Percentiles rank a stretch among this genome's conserved stretches.
phyloP scores from a whole-genome alignment of 2,329 filamentous ascomycete genomes.

The Neurospora crassa region DNA sequence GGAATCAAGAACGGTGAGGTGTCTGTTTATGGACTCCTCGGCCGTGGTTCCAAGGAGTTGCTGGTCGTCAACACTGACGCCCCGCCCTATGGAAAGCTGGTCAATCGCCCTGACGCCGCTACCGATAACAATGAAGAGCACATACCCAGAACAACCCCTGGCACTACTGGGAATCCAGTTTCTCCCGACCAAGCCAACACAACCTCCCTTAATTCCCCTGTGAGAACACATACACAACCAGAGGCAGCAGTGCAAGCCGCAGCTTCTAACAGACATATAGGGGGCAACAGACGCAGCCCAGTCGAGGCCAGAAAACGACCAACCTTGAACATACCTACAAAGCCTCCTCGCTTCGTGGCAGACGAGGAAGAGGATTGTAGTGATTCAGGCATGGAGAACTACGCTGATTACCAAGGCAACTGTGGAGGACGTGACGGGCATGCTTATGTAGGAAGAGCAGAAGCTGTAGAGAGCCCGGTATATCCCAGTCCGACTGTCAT shows the following conservation, averaged over 20 bases:
- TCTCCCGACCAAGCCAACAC: neutral
- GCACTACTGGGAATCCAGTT: neutral
- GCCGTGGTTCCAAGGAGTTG: slow-evolving; percentile 50
- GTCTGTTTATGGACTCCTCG: slow-evolving; percentile 50
- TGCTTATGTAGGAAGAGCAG: neutral
- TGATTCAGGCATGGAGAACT: neutral
- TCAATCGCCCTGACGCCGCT: slow-evolving; percentile 16
- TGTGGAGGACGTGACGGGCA: slow-evolving; percentile 5
- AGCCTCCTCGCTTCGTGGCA: neutral
- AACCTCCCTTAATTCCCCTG: neutral
- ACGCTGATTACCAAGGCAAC: slow-evolving; percentile 4
- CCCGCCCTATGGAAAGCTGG: slow-evolving; percentile 24
- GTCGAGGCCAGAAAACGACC: neutral
- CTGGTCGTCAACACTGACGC: slow-evolving; percentile 46
- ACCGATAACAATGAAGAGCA: neutral
- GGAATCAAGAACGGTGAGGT: slow-evolving; percentile 48
- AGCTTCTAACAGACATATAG: neutral
- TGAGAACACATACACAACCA: neutral
- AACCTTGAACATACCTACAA: neutral
- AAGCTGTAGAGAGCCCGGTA: slow-evolving; percentile 1
- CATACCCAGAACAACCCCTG: neutral
- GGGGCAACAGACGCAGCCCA: neutral
- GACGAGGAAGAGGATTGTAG: neutral
- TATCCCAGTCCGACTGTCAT: slow-evolving; percentile 3
- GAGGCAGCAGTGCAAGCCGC: neutral